phyloP scores from a whole-genome alignment of 2,329 filamentous ascomycete species.

The Fusarium sacchari region DNA sequence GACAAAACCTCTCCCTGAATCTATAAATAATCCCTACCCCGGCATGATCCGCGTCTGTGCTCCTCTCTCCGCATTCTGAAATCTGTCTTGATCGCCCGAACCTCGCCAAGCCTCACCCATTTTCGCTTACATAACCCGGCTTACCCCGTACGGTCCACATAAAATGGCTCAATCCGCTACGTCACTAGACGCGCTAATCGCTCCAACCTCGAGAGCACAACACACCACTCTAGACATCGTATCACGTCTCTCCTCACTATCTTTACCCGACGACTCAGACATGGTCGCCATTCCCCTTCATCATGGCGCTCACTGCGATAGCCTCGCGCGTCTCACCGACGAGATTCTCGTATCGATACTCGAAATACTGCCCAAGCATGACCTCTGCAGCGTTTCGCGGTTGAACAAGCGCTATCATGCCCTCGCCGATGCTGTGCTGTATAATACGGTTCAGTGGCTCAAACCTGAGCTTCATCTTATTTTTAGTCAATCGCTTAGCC shows the following conservation, averaged over 20 bases:
- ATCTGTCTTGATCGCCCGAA: not conserved
- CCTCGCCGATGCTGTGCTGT: slow-evolving; percentile 58
- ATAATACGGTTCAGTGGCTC: slow-evolving; percentile 58
- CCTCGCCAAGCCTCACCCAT: not conserved
- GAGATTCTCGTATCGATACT: slow-evolving; percentile 55
- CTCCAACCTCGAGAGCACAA: slow-evolving; percentile 5
- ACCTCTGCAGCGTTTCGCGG: slow-evolving; percentile 56
- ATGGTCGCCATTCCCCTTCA: slow-evolving; percentile 21
- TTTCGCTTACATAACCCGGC: slow-evolving; percentile 18
- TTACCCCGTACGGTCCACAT: slow-evolving; percentile 24
- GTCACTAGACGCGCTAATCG: slow-evolving; percentile 11
- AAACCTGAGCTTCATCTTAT: slow-evolving; percentile 59
- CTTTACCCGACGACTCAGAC: not conserved
- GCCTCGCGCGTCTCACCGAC: slow-evolving; percentile 49
- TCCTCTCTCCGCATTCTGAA: not conserved
- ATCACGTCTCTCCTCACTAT: not conserved
- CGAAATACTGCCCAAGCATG: slow-evolving; percentile 50
- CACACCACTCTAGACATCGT: slow-evolving; percentile 9
- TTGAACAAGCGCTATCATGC: slow-evolving; percentile 56
- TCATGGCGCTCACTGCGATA: slow-evolving; percentile 17
- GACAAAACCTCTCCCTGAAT: not conserved
- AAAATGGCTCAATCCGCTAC: slow-evolving; percentile 19
- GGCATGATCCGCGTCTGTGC: not conserved
- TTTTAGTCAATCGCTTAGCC: slow-evolving; percentile 59
- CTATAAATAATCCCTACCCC: not conserved